Conservation (phyloP, 331 rosid species). For the Pyracantha coccinea region DNA sequence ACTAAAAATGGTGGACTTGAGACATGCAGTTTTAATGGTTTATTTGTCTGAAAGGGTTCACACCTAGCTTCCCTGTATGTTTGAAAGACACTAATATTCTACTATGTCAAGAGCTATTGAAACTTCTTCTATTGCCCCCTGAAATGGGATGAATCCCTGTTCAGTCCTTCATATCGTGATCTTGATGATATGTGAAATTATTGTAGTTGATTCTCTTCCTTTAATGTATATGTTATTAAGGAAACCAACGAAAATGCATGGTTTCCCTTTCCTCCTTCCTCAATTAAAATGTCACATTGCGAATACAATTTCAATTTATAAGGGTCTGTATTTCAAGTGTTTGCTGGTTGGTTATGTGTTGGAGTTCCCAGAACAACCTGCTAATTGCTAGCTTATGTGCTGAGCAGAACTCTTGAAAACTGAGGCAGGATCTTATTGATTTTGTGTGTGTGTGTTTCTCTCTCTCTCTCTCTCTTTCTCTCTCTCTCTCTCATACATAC, state of each 20-base stretch:
- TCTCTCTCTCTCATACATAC: too few species aligned
- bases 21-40: background rate
- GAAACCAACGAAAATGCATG: background rate
- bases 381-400: background rate
- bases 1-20: background rate
- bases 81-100: background rate
- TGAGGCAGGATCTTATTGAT: background rate
- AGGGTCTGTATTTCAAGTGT: background rate
- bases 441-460: background rate
- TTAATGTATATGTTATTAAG: background rate
- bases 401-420: background rate
- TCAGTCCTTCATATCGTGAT: background rate
- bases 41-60: background rate
- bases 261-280: background rate
- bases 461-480: too few species aligned
- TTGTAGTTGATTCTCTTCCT: background rate
- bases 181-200: background rate
- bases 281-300: background rate
- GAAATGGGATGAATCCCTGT: background rate
- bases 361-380: background rate
- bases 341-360: background rate
- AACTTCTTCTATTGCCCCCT: background rate
- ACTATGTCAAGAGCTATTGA: background rate
- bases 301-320: background rate
- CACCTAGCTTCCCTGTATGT: background rate